phyloP scores from a whole-genome alignment of 331 rosid species.

The Telfairia occidentalis region DNA sequence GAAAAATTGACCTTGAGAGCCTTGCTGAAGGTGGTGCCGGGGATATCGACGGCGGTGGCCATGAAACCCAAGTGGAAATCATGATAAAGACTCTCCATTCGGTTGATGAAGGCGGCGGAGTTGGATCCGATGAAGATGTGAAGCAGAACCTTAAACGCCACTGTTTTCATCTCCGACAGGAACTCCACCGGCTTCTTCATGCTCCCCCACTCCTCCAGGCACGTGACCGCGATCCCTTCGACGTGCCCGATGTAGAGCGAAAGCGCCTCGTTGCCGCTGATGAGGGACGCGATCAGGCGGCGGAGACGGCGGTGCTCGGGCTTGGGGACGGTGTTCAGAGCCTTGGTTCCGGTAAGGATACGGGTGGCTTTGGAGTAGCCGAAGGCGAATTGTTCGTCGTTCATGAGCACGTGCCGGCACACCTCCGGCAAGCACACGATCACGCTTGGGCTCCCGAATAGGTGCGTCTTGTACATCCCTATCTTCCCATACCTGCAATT shows the following conservation, averaged over 20 bases:
- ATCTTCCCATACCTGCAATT: constrained; percentile 12
- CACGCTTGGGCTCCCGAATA: constrained; percentile 15
- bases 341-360: constrained; percentile 37
- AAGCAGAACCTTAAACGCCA: constrained; percentile 38
- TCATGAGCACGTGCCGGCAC: constrained; percentile 13
- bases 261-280: constrained; percentile 48
- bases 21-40: constrained; percentile 51
- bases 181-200: constrained; percentile 31
- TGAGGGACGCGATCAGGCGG: constrained; percentile 45
- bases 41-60: constrained; percentile 43
- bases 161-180: constrained; percentile 47
- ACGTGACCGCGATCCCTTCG: constrained; percentile 12
- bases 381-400: background rate
- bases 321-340: constrained; percentile 25
- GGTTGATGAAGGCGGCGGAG: constrained; percentile 12
- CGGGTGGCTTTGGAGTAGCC: constrained; percentile 44
- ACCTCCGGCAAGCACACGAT: constrained; percentile 14
- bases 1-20: constrained; percentile 82
- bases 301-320: constrained; percentile 54
- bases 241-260: constrained; percentile 29
- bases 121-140: constrained; percentile 45
- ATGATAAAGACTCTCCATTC: constrained; percentile 32
- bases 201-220: constrained; percentile 27
- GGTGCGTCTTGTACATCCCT: constrained; percentile 14
- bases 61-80: constrained; percentile 38